phyloP scores from a whole-genome alignment of 1,139 yeast species.

The Pneumocystis canis region DNA sequence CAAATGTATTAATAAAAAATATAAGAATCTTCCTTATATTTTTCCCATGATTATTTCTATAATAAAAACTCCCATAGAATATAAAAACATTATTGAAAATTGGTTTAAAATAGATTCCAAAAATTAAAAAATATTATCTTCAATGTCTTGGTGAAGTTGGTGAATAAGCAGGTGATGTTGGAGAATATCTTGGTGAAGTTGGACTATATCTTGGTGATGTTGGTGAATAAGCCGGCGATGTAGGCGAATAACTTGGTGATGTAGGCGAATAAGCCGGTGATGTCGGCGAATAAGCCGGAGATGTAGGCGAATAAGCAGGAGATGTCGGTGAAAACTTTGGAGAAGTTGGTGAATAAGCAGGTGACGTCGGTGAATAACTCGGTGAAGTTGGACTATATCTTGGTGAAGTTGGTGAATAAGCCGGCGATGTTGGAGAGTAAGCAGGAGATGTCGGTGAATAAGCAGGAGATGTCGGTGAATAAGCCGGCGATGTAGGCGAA shows the following conservation, averaged over 20 bases:
- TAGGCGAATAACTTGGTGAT: slow-evolving; percentile 42
- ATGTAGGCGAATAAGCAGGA: slow-evolving; percentile 56
- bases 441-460: slow-evolving; percentile 34
- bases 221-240: slow-evolving; percentile 52
- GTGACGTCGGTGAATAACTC: slow-evolving; percentile 59
- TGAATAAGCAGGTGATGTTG: slow-evolving; percentile 47
- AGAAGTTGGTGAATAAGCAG: slow-evolving; percentile 57
- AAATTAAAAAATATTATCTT: slow-evolving; percentile 1
- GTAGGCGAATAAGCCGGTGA: slow-evolving; percentile 60
- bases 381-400: slow-evolving; percentile 65
- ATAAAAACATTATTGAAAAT: neutral
- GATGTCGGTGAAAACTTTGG: slow-evolving; percentile 59
- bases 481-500: slow-evolving; percentile 47
- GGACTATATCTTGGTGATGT: slow-evolving; percentile 45
- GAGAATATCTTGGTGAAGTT: slow-evolving; percentile 49
- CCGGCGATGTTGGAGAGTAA: slow-evolving; percentile 36
- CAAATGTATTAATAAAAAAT: neutral
- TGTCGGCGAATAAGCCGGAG: slow-evolving; percentile 43
- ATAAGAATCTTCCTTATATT: neutral
- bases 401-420: slow-evolving; percentile 41
- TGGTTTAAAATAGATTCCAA: neutral
- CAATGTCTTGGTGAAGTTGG: slow-evolving; percentile 30
- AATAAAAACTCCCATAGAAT: neutral
- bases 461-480: slow-evolving; percentile 45
- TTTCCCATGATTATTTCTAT: neutral